These are phyloP conservation scores for Chaetomium fimeti DNA, from an alignment of 495 filamentous ascomycete genomes.

Conservation along the genomic window DNA sequence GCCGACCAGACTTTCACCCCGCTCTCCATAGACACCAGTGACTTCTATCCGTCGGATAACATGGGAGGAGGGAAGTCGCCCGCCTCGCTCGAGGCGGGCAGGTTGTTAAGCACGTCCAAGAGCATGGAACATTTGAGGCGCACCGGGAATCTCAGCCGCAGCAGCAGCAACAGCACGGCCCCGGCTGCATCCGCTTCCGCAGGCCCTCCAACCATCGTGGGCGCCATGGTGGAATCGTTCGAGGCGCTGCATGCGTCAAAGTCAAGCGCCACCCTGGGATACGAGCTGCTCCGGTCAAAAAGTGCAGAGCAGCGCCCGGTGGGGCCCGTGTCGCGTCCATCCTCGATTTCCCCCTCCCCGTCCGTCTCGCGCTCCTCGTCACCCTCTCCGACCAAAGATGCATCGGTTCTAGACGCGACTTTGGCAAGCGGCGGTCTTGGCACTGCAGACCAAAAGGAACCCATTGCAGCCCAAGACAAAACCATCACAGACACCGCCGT, in stretches of 20 bases:
- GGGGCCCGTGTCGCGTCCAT: conserved; percentile 25
- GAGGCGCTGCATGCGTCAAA: conserved; percentile 32
- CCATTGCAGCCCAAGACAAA: conserved; percentile 8
- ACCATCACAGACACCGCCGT: conserved; percentile 10
- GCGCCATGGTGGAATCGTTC: conserved; percentile 37
- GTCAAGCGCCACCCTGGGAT: conserved; percentile 23
- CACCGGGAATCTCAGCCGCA: conserved; percentile 28
- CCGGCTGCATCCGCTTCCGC: conserved; percentile 18
- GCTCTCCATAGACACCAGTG: conserved; percentile 45
- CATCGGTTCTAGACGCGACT: neutral
- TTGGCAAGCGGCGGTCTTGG: conserved; percentile 12
- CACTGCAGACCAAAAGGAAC: conserved; percentile 8
- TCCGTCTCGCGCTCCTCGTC: conserved; percentile 25
- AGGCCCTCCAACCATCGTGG: conserved; percentile 27
- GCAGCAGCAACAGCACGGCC: conserved; percentile 33
- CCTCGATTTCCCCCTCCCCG: conserved; percentile 26
- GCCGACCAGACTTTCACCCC: conserved; percentile 45
- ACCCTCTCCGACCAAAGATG: conserved; percentile 10
- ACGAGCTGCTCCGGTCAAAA: conserved; percentile 30
- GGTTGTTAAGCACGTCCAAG: conserved; percentile 18
- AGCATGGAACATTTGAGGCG: conserved; percentile 22
- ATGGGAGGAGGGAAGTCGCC: conserved; percentile 14
- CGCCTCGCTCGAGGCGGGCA: neutral
- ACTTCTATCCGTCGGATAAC: conserved; percentile 28
- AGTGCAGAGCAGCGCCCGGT: conserved; percentile 21